A percentile compares a stretch with the other conserved stretches of the same genome.
These are phyloP conservation scores for Turnera subulata DNA, from an alignment of 345 rosid species.

Conservation along the genomic window DNA sequence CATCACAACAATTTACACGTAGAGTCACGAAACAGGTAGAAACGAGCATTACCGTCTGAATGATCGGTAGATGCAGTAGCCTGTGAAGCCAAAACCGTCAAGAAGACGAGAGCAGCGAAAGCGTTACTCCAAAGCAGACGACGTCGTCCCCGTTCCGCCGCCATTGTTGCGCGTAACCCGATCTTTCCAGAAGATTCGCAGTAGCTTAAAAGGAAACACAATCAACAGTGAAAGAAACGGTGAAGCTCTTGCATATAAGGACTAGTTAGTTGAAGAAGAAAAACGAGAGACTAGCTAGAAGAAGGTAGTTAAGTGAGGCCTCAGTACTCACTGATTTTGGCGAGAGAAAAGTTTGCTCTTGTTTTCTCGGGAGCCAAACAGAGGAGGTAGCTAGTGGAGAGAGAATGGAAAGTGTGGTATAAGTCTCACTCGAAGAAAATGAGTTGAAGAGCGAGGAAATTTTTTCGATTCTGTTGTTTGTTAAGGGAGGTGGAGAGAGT, in stretches of 20 bases:
- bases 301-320: too few species aligned
- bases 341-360: background rate
- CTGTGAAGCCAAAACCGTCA: constrained; percentile 28
- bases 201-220: background rate
- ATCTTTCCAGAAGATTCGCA: background rate
- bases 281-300: background rate
- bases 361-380: constrained; percentile 11
- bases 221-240: background rate
- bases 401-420: background rate
- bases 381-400: background rate
- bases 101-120: constrained; percentile 28
- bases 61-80: constrained; percentile 53
- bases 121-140: background rate
- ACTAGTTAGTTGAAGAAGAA: constrained; percentile 1
- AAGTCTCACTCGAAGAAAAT: background rate
- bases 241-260: background rate
- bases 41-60: constrained; percentile 49
- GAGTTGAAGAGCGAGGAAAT: background rate
- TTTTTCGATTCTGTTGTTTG: too few species aligned
- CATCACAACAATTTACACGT: too few species aligned
- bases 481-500: too few species aligned
- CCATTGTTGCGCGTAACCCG: constrained; percentile 22
- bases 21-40: background rate
- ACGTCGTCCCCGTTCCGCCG: constrained; percentile 18
- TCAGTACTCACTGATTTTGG: too few species aligned